A percentile compares a stretch with the other conserved stretches of the same genome.
Evolutionary conservation across 2,329 filamentous ascomycete genomes (phyloP).

Genomic region (Hirsutella minnesotensis): DNA sequence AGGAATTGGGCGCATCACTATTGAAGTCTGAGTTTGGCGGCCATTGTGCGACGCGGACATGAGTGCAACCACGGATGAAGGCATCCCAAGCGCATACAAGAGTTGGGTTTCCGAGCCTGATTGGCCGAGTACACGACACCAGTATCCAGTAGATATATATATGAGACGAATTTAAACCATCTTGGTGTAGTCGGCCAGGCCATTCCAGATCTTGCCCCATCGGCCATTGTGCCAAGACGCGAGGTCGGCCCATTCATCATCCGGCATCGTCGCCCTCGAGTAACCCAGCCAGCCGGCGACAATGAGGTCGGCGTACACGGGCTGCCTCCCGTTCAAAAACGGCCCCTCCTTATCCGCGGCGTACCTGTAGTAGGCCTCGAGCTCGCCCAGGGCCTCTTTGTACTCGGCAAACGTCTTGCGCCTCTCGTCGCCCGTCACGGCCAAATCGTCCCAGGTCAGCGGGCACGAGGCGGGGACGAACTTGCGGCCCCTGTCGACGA

Average conservation of each 20-base stretch:
- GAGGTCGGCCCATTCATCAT: slow-evolving; percentile 34
- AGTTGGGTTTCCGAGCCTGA: too few species aligned
- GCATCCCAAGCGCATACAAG: too few species aligned
- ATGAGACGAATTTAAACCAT: too few species aligned
- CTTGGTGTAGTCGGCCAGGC: slow-evolving; percentile 23
- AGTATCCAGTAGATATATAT: too few species aligned
- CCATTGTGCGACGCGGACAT: too few species aligned
- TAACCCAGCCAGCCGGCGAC: slow-evolving; percentile 45
- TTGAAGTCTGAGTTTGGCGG: slow-evolving; percentile 27
- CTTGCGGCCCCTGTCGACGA: slow-evolving; percentile 31
- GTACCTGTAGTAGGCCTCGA: slow-evolving; percentile 27
- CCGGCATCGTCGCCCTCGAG: slow-evolving; percentile 25
- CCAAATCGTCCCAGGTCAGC: slow-evolving; percentile 30
- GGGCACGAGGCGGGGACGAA: background rate
- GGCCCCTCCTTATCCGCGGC: slow-evolving; percentile 26
- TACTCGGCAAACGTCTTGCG: slow-evolving; percentile 26
- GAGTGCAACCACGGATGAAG: too few species aligned
- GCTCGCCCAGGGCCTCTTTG: slow-evolving; percentile 23
- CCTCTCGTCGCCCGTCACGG: slow-evolving; percentile 24
- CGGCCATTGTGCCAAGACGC: slow-evolving; percentile 35
- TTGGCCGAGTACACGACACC: too few species aligned
- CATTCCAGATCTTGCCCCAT: slow-evolving; percentile 38
- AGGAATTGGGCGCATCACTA: slow-evolving; percentile 34
- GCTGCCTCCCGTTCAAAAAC: slow-evolving; percentile 32
- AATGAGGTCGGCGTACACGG: slow-evolving; percentile 43